Evolutionary conservation across 306 rosid species (phyloP).

Genomic region (Astragalus glycyphyllos): DNA sequence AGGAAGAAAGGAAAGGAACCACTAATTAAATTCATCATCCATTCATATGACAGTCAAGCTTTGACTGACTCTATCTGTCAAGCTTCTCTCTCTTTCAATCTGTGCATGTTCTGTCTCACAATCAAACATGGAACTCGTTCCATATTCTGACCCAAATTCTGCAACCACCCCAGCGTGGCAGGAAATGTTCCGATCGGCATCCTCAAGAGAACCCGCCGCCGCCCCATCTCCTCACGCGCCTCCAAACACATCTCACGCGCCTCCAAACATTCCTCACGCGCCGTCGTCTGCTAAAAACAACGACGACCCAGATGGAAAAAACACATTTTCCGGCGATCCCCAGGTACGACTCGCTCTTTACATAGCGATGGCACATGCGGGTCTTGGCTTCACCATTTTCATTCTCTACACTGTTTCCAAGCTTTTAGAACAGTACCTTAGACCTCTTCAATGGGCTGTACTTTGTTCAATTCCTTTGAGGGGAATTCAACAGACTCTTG

Average conservation of each 20-base stretch:
- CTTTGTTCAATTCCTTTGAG: slow-evolving; percentile 89
- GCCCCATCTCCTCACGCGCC: slow-evolving; percentile 42
- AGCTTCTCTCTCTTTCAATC: no score
- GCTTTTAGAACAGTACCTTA: slow-evolving; percentile 75
- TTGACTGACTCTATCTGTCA: slow-evolving; percentile 4
- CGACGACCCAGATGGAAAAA: slow-evolving; percentile 50
- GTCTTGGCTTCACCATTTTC: slow-evolving; percentile 79
- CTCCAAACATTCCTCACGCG: slow-evolving; percentile 1
- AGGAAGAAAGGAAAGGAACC: no score
- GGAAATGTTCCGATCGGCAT: slow-evolving; percentile 96
- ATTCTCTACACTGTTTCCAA: slow-evolving; percentile 65
- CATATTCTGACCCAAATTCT: slow-evolving; percentile 65
- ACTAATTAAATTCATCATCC: slow-evolving; percentile 17
- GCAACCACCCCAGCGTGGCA: slow-evolving; percentile 77
- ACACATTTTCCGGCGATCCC: slow-evolving; percentile 70
- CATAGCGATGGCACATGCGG: slow-evolving; percentile 96
- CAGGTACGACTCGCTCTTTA: slow-evolving; percentile 87
- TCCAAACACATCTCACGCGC: neutral
- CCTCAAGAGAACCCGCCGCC: slow-evolving; percentile 56
- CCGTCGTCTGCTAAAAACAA: slow-evolving; percentile 10
- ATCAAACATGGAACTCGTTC: slow-evolving; percentile 72
- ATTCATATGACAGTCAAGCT: slow-evolving; percentile 4
- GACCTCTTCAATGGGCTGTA: slow-evolving; percentile 95
- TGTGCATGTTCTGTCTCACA: slow-evolving; percentile 32
- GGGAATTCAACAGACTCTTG: slow-evolving; percentile 76